A percentile compares a stretch with the other conserved stretches of the same genome.
phyloP scores from a whole-genome alignment of 1,139 yeast species.

The Meyerozyma guilliermondii region DNA sequence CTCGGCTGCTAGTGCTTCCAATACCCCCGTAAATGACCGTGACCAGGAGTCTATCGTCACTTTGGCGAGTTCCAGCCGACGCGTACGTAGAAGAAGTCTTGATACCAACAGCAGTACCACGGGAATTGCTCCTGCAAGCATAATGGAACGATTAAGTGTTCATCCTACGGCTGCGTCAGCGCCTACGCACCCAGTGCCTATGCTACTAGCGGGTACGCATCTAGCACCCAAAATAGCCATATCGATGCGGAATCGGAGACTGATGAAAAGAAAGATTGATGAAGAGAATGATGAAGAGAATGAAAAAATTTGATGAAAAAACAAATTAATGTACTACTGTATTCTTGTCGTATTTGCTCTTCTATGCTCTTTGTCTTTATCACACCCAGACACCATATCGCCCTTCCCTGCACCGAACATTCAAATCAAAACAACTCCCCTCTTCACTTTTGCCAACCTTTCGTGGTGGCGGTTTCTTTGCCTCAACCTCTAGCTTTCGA shows the following conservation, averaged over 20 bases:
- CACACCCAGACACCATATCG: no score
- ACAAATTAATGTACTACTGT: no score
- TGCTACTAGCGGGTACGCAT: slow-evolving; percentile 20
- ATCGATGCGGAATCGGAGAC: neutral
- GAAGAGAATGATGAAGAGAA: no score
- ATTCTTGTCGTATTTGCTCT: no score
- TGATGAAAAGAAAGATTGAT: no score
- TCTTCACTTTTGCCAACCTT: neutral
- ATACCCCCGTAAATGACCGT: slow-evolving; percentile 18
- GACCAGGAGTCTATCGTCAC: slow-evolving; percentile 54
- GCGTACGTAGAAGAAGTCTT: slow-evolving; percentile 45
- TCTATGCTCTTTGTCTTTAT: no score
- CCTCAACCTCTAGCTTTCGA: slow-evolving; percentile 3
- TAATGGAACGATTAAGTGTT: slow-evolving; percentile 45
- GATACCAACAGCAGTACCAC: slow-evolving; percentile 58
- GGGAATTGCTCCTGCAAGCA: slow-evolving; percentile 64
- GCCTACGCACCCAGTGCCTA: neutral
- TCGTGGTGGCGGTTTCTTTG: neutral
- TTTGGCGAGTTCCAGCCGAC: slow-evolving; percentile 47
- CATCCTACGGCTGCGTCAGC: slow-evolving; percentile 25
- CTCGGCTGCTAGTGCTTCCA: neutral
- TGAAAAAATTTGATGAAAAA: no score
- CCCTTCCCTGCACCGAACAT: neutral
- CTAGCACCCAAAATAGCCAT: slow-evolving; percentile 13
- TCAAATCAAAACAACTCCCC: slow-evolving; percentile 3